Base-by-base conservation (phyloP, 2,329 filamentous ascomycete species). In the Cladosporium oxysporum region DNA sequence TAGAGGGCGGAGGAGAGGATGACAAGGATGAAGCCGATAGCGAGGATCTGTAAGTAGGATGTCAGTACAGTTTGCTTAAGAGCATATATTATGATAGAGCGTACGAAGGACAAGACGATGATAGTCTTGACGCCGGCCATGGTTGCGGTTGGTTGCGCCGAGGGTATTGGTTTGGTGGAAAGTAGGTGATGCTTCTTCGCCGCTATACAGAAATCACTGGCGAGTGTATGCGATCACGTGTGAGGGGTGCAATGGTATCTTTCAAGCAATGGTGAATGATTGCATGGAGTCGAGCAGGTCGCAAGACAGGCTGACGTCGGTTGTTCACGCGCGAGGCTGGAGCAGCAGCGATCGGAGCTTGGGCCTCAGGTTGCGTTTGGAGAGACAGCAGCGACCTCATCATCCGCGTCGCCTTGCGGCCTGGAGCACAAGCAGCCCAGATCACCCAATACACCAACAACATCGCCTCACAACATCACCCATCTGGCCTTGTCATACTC, bases 81-180 rank as follows among this genome's bases (percentile, higher is more conserved):
- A 18, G 16, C n/a, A 14, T 35, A 2, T 10, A 18, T 58, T 18
- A 5, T 4, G 4, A 12, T 14, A 6, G 12, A 55, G 68, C 87
- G 65, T 87, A 91, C 95, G 82, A 99, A 99, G 78, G 95, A 98
- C 73, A 99, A 91, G 71, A 92, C 92, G 80, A 99, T 99, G 82
- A 99, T 99, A 72, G 95, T 99, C 83, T 97, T 98, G 76, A 99
- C 89, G 78, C 95, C 95, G 74, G 95, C 93, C 84, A 91, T 87
- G 82, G 82, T 71, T 68, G 68, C 69, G 62, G 55, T 49, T 53
- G 53, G 53, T 18, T 52, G 66, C 55, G 64, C 31, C 31, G 61
- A 23, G 26, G 62, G 14, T 29, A 41, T 14, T 55, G 58, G 29
- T 49, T 58, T 26, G 41, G 53, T 33, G 29, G 50, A n/a, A 21